Evolutionary conservation across 2,329 filamentous ascomycete species (phyloP), one percentile per base, ranked within the genome.

Genomic region (Penicillium sp.): DNA sequence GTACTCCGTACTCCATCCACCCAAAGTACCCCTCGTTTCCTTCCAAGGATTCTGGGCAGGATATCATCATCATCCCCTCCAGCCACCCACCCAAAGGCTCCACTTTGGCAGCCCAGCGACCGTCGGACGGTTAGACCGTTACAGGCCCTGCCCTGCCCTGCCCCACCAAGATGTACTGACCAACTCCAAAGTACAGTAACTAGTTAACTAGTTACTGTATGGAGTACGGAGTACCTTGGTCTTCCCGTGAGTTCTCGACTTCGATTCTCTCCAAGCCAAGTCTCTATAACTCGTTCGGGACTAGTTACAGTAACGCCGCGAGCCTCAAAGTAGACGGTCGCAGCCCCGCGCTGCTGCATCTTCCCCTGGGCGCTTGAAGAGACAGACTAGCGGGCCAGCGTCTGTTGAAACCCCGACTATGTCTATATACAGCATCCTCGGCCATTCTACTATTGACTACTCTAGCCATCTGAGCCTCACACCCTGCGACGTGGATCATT

Each of bases 11-110:
- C 22, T 22, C 22, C 22, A 22, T 48, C n/a, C 28, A 28, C 42
- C 42, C 22, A 25, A 22, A 7, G 41, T 47, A 31, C 43, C 43
- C 43, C 43, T 35, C 47, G 31, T 35, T 31, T 35, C 17, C 47
- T 35, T 34, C 47, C 47, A 49, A 35, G 31, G 15, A 31, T 20
- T 53, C 45, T 17, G 41, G 31, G 42, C 42, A 35, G 52, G 50
- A 63, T 48, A 60, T 17, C 63, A 65, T 63, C 63, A 65, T 63
- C 62, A 62, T 63, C 57, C 45, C 39, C 54, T 50, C 53, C 60
- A 57, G 49, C 57, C 54, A 52, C 57, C 50, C 47, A 51, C 34
- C 54, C 25, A 31, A 51, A 31, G 38, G 47, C 57, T 54, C 56
- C 57, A 49, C 25, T 62, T 62, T 50, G 50, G 60, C 43, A 45